Conservation (phyloP, 345 rosid genomes). For the Laguncularia racemosa region DNA sequence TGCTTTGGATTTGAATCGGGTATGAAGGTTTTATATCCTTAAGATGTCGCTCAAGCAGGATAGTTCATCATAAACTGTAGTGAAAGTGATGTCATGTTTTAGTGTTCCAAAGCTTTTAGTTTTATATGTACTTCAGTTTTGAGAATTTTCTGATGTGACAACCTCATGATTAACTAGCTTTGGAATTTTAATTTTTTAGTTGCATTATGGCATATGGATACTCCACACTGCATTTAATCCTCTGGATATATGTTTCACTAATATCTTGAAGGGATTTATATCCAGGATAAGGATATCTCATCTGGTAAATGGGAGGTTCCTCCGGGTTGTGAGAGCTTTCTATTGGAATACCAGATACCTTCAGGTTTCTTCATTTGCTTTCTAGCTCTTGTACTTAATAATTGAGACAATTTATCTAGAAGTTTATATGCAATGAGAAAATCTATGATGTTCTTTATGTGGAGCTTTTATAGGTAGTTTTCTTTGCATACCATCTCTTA, state of each 20-base stretch:
- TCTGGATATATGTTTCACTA: no score
- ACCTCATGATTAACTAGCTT: no score
- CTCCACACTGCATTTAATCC: no score
- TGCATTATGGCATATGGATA: no score
- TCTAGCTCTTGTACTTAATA: background rate
- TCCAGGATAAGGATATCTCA: conserved; percentile 38
- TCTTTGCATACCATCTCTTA: background rate
- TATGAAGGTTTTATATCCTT: conserved; percentile 18
- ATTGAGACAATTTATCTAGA: background rate
- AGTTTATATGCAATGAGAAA: background rate
- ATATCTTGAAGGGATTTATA: no score
- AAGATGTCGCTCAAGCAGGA: background rate
- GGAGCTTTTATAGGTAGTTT: background rate
- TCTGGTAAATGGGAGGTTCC: conserved; percentile 35
- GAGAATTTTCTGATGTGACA: no score
- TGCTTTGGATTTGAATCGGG: conserved; percentile 46
- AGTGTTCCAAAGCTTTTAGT: no score
- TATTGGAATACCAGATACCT: conserved; percentile 33
- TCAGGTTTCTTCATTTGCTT: conserved; percentile 31
- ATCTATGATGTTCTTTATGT: no score
- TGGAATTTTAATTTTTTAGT: no score
- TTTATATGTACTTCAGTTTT: no score
- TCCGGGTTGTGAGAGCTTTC: conserved; percentile 37
- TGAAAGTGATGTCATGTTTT: no score
- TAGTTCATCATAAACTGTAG: no score